Base-by-base conservation (phyloP, 31 red algal genomes). In the Pterothamnion heteromorphum region DNA sequence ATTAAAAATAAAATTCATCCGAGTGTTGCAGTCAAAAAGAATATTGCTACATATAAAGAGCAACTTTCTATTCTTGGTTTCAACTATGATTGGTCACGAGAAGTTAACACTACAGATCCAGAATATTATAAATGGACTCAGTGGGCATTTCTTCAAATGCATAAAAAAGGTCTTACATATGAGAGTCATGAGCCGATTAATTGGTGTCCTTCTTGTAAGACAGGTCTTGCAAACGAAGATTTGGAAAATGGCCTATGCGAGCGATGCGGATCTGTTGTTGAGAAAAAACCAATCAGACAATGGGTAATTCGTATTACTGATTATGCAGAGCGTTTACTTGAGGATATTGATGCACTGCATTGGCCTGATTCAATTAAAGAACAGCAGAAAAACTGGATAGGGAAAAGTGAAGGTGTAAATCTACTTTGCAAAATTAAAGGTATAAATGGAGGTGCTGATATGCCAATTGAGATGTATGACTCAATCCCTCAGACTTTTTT, bases 331-430 rank as follows among this genome's bases (percentile, higher is more conserved):
- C 84, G 96, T 35, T 92, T 99, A 27, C 80, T 99, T 23, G 93
- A 93, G 0, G 98, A 98, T 44, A 90, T 99, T 34, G 94, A 99
- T 22, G 33, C 38, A 4, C 89, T 99, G 18, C 96, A 99, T 84
- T 99, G 96, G 96, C 96, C 98, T 43, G 98, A 99, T 80, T 95
- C 81, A 41, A 91, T 99, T 0, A 97, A 97, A 44, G 94, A 95
- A 3, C 97, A 97, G 96, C 98, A 99, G 88, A 78, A 95, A 33
- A 98, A 99, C 74, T 99, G 98, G 98, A 99, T 99, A 27, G 98
- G 98, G 14, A 92, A 92, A 64, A 95, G 93, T 74, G 87, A 80
- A 28, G 98, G 98, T 27, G 94, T n/a, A n/a, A n/a, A n/a, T n/a
- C n/a, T n/a, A n/a, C n/a, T n/a, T n/a, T n/a, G n/a, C n/a, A n/a